A percentile compares a stretch with the other conserved stretches of the same genome.
Evolutionary conservation across 2,329 filamentous ascomycete species (phyloP).

Genomic region (Ceratocystis huliohia): DNA sequence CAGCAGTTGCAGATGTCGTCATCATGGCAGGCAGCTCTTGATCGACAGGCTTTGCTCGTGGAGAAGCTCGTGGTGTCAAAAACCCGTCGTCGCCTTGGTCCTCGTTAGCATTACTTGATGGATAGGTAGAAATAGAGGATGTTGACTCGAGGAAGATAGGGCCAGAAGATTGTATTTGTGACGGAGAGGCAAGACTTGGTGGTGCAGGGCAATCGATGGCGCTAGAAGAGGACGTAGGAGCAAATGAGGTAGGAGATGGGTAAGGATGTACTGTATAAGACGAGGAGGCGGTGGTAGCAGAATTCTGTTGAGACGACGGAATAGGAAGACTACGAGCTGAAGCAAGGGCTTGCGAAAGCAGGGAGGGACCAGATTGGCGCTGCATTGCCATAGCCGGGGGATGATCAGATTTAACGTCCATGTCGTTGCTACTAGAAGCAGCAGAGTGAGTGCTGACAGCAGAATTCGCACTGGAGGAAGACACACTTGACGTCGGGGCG

Average conservation of each 20-base stretch:
- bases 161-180: neutral
- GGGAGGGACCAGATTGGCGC: constrained; percentile 39
- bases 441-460: neutral
- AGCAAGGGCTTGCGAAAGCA: constrained; percentile 46
- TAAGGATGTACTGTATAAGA: constrained; percentile 15
- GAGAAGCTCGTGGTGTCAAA: constrained; percentile 19
- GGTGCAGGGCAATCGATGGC: neutral
- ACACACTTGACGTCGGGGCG: neutral
- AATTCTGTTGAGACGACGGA: constrained; percentile 22
- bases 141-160: neutral
- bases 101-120: constrained; percentile 14
- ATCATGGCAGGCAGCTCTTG: constrained; percentile 18
- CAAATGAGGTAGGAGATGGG: constrained; percentile 12
- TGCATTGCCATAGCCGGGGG: constrained; percentile 30
- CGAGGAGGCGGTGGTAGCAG: constrained; percentile 4
- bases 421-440: neutral
- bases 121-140: neutral
- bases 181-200: constrained; percentile 2
- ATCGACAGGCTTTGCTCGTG: constrained; percentile 10
- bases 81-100: constrained; percentile 17
- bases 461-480: neutral
- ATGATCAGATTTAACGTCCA: constrained; percentile 32
- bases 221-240: constrained; percentile 4
- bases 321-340: constrained; percentile 41
- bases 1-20: constrained; percentile 19